A percentile compares a stretch with the other conserved stretches of the same genome.
These are phyloP conservation scores for Cladophialophora yegresii DNA, from an alignment of 2,329 filamentous ascomycete species.

Conservation along the genomic window DNA sequence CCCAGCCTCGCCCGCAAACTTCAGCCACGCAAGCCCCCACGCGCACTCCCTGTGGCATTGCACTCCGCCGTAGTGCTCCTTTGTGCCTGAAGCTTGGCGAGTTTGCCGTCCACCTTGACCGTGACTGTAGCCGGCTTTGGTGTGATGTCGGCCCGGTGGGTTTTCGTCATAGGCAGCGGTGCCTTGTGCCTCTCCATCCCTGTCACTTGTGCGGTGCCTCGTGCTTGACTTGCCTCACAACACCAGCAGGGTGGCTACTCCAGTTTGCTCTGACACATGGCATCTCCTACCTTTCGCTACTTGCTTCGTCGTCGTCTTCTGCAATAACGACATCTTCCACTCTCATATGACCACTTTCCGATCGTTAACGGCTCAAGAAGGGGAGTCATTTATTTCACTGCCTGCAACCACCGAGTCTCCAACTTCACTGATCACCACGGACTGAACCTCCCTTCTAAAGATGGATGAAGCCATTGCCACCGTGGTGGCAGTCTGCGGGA, in stretches of 20 bases:
- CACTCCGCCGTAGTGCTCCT: slow-evolving; percentile 17
- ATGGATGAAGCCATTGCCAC: slow-evolving; percentile 72
- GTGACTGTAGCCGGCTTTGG: not conserved
- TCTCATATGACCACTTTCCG: slow-evolving; percentile 14
- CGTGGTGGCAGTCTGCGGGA: slow-evolving; percentile 80
- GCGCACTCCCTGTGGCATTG: not conserved
- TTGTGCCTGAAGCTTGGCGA: slow-evolving; percentile 19
- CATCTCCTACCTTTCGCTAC: slow-evolving; percentile 8
- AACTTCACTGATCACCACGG: slow-evolving; percentile 1
- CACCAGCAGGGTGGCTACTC: not conserved
- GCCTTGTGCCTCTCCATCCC: slow-evolving; percentile 4
- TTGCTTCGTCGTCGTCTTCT: not conserved
- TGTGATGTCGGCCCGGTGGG: slow-evolving; percentile 5
- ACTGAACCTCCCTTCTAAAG: slow-evolving; percentile 27
- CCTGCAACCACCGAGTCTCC: slow-evolving; percentile 2
- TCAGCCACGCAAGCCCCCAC: not conserved
- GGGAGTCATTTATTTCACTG: slow-evolving; percentile 14
- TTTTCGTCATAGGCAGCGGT: slow-evolving; percentile 24
- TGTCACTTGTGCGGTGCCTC: slow-evolving; percentile 1
- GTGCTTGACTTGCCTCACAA: slow-evolving; percentile 12
- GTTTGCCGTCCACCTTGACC: slow-evolving; percentile 18
- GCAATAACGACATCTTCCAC: slow-evolving; percentile 1
- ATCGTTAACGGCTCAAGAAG: slow-evolving; percentile 5
- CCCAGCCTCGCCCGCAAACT: slow-evolving; percentile 3
- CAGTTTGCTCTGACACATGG: slow-evolving; percentile 15